A percentile compares a stretch with the other conserved stretches of the same genome.
Evolutionary conservation across 2,329 filamentous ascomycete genomes (phyloP).

Genomic region (Sporothrix mexicana): DNA sequence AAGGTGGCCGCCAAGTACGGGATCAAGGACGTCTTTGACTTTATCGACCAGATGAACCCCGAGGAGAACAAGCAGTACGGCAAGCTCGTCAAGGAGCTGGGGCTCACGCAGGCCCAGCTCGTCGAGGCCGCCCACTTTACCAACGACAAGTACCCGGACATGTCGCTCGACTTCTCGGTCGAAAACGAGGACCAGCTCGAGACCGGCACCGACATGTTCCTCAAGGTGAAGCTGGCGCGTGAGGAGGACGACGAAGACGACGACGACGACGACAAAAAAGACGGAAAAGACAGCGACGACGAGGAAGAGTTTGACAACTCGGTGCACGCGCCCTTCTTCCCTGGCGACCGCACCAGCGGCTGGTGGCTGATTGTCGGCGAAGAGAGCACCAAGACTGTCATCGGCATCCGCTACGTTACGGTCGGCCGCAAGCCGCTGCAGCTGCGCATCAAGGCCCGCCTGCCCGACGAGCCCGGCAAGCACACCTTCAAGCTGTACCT

Average conservation of each 20-base stretch:
- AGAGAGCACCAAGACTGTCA: slow-evolving; percentile 81
- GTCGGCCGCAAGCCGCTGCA: slow-evolving; percentile 75
- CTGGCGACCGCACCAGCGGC: slow-evolving; percentile 89
- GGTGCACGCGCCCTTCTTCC: slow-evolving; percentile 96
- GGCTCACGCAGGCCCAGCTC: slow-evolving; percentile 80
- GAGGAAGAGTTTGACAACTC: slow-evolving; percentile 75
- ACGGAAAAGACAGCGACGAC: slow-evolving; percentile 48
- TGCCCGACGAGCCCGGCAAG: slow-evolving; percentile 75
- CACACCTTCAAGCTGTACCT: slow-evolving; percentile 90
- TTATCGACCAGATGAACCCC: slow-evolving; percentile 99
- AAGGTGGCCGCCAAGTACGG: slow-evolving; percentile 80
- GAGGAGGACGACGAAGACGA: slow-evolving; percentile 75
- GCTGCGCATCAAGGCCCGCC: slow-evolving; percentile 83
- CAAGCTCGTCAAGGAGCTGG: slow-evolving; percentile 76
- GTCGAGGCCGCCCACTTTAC: slow-evolving; percentile 92
- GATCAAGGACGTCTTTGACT: slow-evolving; percentile 95
- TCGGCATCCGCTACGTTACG: slow-evolving; percentile 94
- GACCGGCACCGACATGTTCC: slow-evolving; percentile 79
- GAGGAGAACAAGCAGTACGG: slow-evolving; percentile 86
- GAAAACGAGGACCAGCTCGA: slow-evolving; percentile 80
- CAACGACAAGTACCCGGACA: slow-evolving; percentile 93
- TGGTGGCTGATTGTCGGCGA: slow-evolving; percentile 99
- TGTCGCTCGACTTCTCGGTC: slow-evolving; percentile 88
- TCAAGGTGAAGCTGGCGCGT: slow-evolving; percentile 84
- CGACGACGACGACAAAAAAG: slow-evolving; percentile 51